These are phyloP conservation scores for Russula dissimulans DNA, from an alignment of 768 basidiomycete genomes.

Conservation along the genomic window DNA sequence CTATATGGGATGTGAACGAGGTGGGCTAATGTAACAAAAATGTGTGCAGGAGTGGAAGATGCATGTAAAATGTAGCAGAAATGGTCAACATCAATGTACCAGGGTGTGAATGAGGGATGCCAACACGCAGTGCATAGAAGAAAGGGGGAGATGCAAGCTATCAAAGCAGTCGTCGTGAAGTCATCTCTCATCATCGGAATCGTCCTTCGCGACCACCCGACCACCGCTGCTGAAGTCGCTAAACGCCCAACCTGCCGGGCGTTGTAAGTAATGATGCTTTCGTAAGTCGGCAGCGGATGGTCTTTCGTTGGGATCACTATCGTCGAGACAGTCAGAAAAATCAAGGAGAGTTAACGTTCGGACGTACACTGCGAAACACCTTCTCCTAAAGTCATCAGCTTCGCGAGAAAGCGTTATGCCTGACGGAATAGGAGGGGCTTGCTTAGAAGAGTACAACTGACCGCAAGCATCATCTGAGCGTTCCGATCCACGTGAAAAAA, in stretches of 20 bases:
- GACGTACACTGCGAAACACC: conserved; percentile 83
- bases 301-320: conserved; percentile 75
- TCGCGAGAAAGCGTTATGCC: conserved; percentile 66
- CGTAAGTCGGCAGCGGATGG: conserved; percentile 72
- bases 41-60: conserved; percentile 17
- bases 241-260: conserved; percentile 70
- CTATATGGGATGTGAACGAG: conserved; percentile 13
- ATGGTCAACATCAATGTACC: conserved; percentile 14
- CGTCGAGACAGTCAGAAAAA: not conserved
- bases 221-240: conserved; percentile 44
- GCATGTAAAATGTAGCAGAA: conserved; percentile 19
- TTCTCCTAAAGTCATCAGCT: conserved; percentile 77
- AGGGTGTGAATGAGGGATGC: not conserved
- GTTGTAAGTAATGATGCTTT: conserved; percentile 66
- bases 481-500: not conserved
- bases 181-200: conserved; percentile 18
- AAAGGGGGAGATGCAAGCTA: conserved; percentile 7
- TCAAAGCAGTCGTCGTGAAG: conserved; percentile 6
- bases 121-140: conserved; percentile 3
- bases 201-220: conserved; percentile 3
- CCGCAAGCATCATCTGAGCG: not conserved
- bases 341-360: not conserved
- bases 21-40: conserved; percentile 18
- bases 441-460: conserved; percentile 77
- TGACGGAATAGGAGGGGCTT: conserved; percentile 82